Conservation (phyloP, 768 basidiomycete genomes). For the Hirschioporus abietinus region DNA sequence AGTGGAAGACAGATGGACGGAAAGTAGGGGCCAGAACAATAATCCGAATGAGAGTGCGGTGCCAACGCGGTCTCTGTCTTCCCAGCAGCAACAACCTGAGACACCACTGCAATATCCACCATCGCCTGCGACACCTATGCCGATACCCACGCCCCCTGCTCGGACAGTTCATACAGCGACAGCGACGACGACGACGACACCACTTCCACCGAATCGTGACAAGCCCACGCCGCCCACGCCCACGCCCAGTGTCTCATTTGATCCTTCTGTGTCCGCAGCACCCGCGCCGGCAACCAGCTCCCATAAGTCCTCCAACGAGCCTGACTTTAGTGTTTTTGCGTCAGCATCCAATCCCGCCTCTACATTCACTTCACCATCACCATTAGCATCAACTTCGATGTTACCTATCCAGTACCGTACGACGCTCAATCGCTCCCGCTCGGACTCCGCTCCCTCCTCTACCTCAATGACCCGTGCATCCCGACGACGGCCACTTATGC, state of each 20-base stretch:
- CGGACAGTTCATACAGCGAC: not conserved
- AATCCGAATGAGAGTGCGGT: not conserved
- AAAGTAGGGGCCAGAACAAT: not conserved
- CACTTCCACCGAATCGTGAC: constrained; percentile 12
- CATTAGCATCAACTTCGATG: constrained; percentile 4
- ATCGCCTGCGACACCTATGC: constrained; percentile 35
- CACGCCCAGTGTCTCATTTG: constrained; percentile 4
- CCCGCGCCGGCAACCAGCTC: constrained; percentile 11
- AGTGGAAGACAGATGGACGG: not conserved
- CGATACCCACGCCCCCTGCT: constrained; percentile 25
- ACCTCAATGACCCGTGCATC: constrained; percentile 19
- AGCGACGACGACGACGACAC: constrained; percentile 5
- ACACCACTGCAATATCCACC: constrained; percentile 19
- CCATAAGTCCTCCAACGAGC: constrained; percentile 11
- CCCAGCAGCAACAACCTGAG: not conserved
- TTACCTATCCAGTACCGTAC: constrained; percentile 9
- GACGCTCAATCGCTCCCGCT: constrained; percentile 9
- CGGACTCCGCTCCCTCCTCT: constrained; percentile 10
- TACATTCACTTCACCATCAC: constrained; percentile 3
- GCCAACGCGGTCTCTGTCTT: not conserved
- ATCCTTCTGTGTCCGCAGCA: constrained; percentile 10
- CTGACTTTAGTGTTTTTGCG: constrained; percentile 11
- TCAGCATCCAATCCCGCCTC: constrained; percentile 9
- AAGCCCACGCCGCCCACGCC: constrained; percentile 33
- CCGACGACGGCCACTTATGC: constrained; percentile 32